Evolutionary conservation across 2,329 filamentous ascomycete species (phyloP), one percentile per base, ranked within the genome.

Genomic region (Orbilia blumenaviensis): DNA sequence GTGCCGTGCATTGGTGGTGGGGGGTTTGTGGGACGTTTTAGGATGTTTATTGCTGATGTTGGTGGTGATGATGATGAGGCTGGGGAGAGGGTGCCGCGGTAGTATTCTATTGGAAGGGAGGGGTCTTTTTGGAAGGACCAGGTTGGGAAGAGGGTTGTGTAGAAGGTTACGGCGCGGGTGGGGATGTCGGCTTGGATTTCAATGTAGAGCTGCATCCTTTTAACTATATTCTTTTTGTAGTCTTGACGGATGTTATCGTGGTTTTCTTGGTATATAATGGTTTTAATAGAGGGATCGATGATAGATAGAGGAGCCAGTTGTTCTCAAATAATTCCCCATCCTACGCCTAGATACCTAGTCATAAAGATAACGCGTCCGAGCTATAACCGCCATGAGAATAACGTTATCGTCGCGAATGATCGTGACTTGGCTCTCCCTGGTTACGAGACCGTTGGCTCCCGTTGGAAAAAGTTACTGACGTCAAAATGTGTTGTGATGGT

Each of bases 101-200:
- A 34, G 64, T 76, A 76, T 41, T 58, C 58, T 14, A 76, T 76
- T 23, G 72, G 72, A 7, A 76, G 56, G 10, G 32, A 36, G 6
- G 29, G 21, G n/a, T 60, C 62, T 32, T 21, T 52, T 56, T 46
- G 38, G 42, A 76, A 76, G 16, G 48, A 42, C 72, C 72, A 76
- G 25, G 56, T 38, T 3, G 72, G 80, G n/a, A 87, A 82, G 9
- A 91, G 83, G 27, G 93, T 81, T 0, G 91, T 91, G 64, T 91
- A 89, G 80, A 93, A 88, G 0, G 92, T 94, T 32, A 93, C 80
- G 0, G 85, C 81, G 38, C 72, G 72, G 48, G 58, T 12, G 58
- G 58, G 63, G 41, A 69, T 41, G 21, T 62, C 50, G 18, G 64
- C 72, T 61, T 76, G 72, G 48, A 76, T 69, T 64, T 76, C 72